A percentile compares a stretch with the other conserved stretches of the same genome.
Conservation (phyloP, 345 rosid species). For the Ceriops decandra region DNA sequence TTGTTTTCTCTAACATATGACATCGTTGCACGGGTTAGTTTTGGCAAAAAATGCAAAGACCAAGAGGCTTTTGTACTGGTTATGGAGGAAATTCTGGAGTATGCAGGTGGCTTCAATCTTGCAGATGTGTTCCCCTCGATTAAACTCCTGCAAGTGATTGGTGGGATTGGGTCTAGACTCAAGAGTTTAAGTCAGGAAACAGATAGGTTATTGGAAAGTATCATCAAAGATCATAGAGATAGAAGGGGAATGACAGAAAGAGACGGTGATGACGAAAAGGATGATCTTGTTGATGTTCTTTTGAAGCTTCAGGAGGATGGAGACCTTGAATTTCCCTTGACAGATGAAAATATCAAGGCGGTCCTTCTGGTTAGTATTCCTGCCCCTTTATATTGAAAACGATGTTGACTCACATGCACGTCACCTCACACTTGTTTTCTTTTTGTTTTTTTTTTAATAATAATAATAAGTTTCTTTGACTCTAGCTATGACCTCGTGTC, state of each 20-base stretch:
- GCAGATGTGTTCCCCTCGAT: not conserved
- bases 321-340: not conserved
- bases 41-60: not conserved
- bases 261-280: not conserved
- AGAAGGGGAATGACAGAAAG: not conserved
- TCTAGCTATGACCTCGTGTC: no score
- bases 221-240: not conserved
- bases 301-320: constrained; percentile 1
- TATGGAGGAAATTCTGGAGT: not conserved
- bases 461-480: no score
- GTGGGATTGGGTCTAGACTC: not conserved
- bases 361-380: not conserved
- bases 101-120: not conserved
- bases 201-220: not conserved
- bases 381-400: no score
- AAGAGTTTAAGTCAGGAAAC: not conserved
- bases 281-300: constrained; percentile 1
- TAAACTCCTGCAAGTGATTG: not conserved
- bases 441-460: no score
- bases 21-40: not conserved
- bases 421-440: no score
- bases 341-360: not conserved
- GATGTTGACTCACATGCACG: no score
- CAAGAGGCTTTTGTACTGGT: not conserved
- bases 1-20: not conserved